A percentile compares a stretch with the other conserved stretches of the same genome.
Conservation (phyloP, 257 asterid genomes). For the Forsythia viridissima region DNA sequence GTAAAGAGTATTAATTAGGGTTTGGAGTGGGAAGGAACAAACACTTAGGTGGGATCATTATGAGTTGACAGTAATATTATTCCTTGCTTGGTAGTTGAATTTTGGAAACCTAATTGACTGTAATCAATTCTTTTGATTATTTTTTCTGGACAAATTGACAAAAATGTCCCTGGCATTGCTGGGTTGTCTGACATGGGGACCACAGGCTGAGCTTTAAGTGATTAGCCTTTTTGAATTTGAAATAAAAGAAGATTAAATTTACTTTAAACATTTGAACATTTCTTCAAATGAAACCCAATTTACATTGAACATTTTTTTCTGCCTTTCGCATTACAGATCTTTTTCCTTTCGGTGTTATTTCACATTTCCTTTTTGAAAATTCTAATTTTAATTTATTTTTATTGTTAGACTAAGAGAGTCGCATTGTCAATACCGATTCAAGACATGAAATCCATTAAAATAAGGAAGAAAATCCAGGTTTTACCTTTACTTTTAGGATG, state of each 20-base stretch:
- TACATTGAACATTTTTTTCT: no score
- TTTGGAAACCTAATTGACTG: constrained; percentile 14
- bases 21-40: not conserved
- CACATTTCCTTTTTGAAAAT: no score
- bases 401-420: no score
- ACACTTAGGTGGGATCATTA: constrained; percentile 18
- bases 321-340: no score
- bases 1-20: not conserved
- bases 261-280: no score
- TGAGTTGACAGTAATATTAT: constrained; percentile 10
- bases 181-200: constrained; percentile 35
- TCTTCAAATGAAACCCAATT: no score
- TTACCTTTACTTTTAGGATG: not conserved
- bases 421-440: no score
- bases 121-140: not conserved
- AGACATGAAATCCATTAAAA: not conserved
- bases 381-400: no score
- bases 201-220: constrained; percentile 27
- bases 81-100: constrained; percentile 32
- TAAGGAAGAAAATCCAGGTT: not conserved
- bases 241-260: no score
- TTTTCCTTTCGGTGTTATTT: no score
- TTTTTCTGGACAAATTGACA: constrained; percentile 13
- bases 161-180: constrained; percentile 25
- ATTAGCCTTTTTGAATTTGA: not conserved